Evolutionary conservation across 768 basidiomycete genomes (phyloP).

Genomic region (Mycena maculata): DNA sequence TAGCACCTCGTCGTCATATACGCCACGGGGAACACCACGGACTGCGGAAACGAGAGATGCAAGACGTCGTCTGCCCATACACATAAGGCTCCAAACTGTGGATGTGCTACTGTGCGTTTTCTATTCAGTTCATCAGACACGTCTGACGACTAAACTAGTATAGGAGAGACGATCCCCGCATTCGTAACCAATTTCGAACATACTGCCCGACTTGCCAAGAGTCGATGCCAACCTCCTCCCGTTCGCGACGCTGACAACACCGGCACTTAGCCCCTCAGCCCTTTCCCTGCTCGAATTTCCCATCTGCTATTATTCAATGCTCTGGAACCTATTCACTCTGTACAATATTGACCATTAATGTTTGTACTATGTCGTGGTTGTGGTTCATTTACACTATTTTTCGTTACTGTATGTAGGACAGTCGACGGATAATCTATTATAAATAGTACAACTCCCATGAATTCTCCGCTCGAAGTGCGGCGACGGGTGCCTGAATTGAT

Average conservation of each 20-base stretch:
- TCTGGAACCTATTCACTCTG: conserved; percentile 2
- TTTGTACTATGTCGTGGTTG: background rate
- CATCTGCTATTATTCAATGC: conserved; percentile 13
- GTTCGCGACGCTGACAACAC: conserved; percentile 12
- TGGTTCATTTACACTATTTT: background rate
- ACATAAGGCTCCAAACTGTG: conserved; percentile 26
- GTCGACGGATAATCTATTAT: background rate
- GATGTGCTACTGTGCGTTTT: conserved; percentile 24
- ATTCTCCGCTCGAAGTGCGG: conserved; percentile 19
- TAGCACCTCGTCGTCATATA: conserved; percentile 28
- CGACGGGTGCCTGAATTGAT: background rate
- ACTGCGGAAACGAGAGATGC: conserved; percentile 25
- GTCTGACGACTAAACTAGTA: conserved; percentile 4
- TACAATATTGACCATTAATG: background rate
- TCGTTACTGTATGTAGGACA: background rate
- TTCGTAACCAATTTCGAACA: conserved; percentile 29
- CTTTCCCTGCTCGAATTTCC: background rate
- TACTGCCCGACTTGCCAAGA: conserved; percentile 26
- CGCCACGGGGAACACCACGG: conserved; percentile 24
- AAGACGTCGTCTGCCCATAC: conserved; percentile 27
- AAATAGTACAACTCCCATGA: conserved; percentile 15
- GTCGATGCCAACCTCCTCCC: conserved; percentile 22
- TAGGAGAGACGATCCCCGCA: conserved; percentile 15
- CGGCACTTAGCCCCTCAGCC: background rate
- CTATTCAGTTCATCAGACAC: background rate